Base-by-base conservation (phyloP, 768 basidiomycete species). In the Kwoniella pini region DNA sequence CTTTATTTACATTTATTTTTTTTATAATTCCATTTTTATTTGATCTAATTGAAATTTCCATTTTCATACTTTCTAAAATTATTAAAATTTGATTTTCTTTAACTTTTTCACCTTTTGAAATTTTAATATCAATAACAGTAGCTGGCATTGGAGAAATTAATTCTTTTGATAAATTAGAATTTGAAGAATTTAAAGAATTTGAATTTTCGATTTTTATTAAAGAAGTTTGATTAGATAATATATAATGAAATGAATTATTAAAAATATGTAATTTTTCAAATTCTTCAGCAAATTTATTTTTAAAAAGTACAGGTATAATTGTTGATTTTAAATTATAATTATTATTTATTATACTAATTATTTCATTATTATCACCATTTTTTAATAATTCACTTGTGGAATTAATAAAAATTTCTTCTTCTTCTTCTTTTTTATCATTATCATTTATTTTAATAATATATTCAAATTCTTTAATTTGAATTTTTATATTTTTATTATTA, bases 51-150 rank as follows among this genome's bases (percentile, higher is more conserved):
- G 91, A 88, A 38, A 89, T 94, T 80, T 95, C 92, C 65, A 92
- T 96, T 85, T 97, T 97, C 93, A 96, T 97, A 72, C 92, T 95
- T 80, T 95, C 93, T 72, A 95, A 79, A 4, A 94, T 85, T 28
- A 92, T 86, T 9, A 91, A 82, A 7, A 84, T 85, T 72, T 93
- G 88, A 0, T 90, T 91, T 71, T 84, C 86, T 79, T 87, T 86
- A 39, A 96, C 89, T 13, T 78, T 81, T 52, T 94, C 88, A 3
- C 92, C 93, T 1, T 84, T 81, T 60, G 82, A 82, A 31, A 94
- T 92, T 17, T 83, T 83, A 51, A 96, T 88, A 55, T 95, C 91
- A 3, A 96, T 92, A 1, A 96, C 87, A 50, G 92, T 82, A 75
- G 90, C 90, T n/a, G 92, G 92, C 89, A 92, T 92, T 13, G 93